Evolutionary conservation across 2,329 filamentous ascomycete species (phyloP).

Genomic region (Colletotrichum salicis): DNA sequence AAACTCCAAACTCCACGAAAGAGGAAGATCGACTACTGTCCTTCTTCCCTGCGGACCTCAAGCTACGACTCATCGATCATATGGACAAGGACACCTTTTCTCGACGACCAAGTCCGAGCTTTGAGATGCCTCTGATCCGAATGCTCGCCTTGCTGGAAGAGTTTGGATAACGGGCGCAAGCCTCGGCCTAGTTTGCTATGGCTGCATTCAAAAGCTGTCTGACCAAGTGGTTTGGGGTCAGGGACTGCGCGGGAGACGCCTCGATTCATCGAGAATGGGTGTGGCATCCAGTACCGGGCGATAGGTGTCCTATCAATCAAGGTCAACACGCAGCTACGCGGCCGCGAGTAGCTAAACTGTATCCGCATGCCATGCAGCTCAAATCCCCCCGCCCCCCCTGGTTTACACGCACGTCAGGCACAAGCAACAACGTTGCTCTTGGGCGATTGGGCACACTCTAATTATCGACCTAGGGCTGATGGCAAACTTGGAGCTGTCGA

Average conservation of each 20-base stretch:
- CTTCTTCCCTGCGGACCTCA: background rate
- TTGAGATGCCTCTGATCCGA: background rate
- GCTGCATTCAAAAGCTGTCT: background rate
- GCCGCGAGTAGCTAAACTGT: constrained; percentile 3
- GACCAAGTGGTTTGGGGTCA: background rate
- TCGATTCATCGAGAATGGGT: background rate
- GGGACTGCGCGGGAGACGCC: constrained; percentile 4
- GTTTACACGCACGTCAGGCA: constrained; percentile 24
- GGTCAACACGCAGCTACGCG: background rate
- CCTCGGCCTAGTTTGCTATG: background rate
- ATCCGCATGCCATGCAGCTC: constrained; percentile 1
- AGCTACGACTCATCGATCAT: constrained; percentile 29
- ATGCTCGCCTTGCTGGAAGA: background rate
- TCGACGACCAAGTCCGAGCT: background rate
- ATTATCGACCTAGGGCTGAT: constrained; percentile 25
- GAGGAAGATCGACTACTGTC: background rate
- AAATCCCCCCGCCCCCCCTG: constrained; percentile 2
- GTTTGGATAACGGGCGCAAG: background rate
- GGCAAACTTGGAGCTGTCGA: constrained; percentile 15
- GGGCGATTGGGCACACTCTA: constrained; percentile 8
- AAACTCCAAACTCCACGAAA: background rate
- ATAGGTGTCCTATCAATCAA: background rate
- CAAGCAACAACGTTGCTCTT: background rate
- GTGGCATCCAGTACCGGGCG: background rate
- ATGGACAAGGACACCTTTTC: constrained; percentile 13